These are phyloP conservation scores for Mitragyna speciosa DNA, from an alignment of 257 asterid genomes.

Conservation along the genomic window DNA sequence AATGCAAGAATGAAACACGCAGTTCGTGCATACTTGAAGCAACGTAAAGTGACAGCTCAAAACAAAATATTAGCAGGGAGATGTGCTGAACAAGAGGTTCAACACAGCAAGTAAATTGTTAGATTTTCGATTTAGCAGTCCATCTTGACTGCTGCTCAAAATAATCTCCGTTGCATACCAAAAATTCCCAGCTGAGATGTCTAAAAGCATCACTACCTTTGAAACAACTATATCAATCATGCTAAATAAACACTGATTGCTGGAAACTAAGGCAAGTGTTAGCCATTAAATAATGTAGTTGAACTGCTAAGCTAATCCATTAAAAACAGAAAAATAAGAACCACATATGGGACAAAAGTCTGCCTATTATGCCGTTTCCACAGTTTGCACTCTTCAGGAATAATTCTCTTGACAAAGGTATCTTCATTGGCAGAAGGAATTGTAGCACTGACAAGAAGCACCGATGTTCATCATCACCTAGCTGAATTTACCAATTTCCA, in stretches of 20 bases:
- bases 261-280: background rate
- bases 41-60: background rate
- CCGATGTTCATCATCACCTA: constrained; percentile 29
- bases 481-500: constrained; percentile 89
- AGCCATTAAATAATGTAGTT: background rate
- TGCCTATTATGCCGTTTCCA: background rate
- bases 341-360: background rate
- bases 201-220: background rate
- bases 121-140: background rate
- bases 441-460: background rate
- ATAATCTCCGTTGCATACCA: background rate
- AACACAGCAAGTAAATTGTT: background rate
- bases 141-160: background rate
- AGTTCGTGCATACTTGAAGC: background rate
- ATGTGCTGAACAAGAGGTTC: background rate
- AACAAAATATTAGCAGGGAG: background rate
- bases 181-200: background rate
- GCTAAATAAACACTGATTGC: background rate
- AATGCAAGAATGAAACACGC: background rate
- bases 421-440: background rate
- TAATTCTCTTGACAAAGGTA: background rate
- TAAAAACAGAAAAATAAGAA: background rate
- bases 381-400: background rate
- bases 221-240: background rate
- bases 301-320: background rate